Conservation (phyloP, 148 eudicot species). For the Chenopodium formosanum region DNA sequence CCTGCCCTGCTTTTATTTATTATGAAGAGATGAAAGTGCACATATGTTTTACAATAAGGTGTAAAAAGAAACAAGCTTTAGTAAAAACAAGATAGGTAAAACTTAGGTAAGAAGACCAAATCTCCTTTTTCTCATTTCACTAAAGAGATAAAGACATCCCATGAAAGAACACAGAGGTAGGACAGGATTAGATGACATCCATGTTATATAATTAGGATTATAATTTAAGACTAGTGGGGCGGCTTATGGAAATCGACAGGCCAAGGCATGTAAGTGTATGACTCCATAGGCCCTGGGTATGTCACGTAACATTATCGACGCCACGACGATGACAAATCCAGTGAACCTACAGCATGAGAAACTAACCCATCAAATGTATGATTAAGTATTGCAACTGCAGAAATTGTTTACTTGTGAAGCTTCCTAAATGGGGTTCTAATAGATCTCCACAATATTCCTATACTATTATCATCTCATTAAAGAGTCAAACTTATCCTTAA, state of each 20-base stretch:
- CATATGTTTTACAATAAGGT: not conserved
- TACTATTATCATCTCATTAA: conserved; percentile 5
- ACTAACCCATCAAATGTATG: not conserved
- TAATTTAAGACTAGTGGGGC: conserved; percentile 25
- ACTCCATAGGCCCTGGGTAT: conserved; percentile 4
- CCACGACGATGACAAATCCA: not conserved
- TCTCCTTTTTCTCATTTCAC: conserved; percentile 1
- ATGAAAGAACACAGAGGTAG: conserved; percentile 17
- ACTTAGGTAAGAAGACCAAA: not conserved
- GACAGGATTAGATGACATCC: conserved; percentile 16
- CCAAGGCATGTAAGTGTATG: not conserved
- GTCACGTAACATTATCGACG: conserved; percentile 3
- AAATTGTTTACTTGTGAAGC: conserved; percentile 1
- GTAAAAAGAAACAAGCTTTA: not conserved
- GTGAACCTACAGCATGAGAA: not conserved
- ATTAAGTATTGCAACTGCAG: conserved; percentile 6
- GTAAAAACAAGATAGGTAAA: not conserved
- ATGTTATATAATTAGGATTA: not conserved
- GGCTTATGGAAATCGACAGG: conserved; percentile 16
- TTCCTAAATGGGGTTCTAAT: conserved; percentile 27
- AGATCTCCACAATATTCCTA: conserved; percentile 17
- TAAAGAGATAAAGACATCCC: conserved; percentile 16
- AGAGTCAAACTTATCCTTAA: conserved; percentile 11
- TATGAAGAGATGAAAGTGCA: not conserved
- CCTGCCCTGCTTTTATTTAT: too few relatives aligned